phyloP scores from a whole-genome alignment of 257 asterid genomes.

The Gentiana dahurica region DNA sequence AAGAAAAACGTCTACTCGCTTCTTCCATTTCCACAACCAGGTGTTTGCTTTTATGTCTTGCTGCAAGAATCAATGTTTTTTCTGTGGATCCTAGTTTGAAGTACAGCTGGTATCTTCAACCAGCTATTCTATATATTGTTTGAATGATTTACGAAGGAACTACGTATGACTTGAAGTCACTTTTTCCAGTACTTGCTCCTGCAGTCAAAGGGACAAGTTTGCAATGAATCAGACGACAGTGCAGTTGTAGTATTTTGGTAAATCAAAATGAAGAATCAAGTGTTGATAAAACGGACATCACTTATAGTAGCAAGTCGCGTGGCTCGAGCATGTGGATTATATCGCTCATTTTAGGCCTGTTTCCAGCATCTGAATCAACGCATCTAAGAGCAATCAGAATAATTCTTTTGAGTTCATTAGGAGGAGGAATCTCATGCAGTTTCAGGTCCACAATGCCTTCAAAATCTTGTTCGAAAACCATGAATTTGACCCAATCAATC shows the following conservation, averaged over 20 bases:
- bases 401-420: conserved; percentile 30
- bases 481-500: conserved; percentile 39
- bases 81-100: no score
- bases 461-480: conserved; percentile 21
- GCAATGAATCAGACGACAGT: no score
- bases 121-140: no score
- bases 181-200: conserved; percentile 11
- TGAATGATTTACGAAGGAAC: no score
- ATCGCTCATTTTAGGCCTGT: conserved; percentile 41
- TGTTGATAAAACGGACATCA: conserved; percentile 14
- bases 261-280: no score
- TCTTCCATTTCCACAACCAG: no score
- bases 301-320: conserved; percentile 32
- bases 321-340: conserved; percentile 52
- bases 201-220: neutral
- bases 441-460: conserved; percentile 33
- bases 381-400: conserved; percentile 45
- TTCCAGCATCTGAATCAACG: conserved; percentile 36
- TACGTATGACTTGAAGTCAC: conserved; percentile 12
- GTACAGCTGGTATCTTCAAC: no score
- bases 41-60: no score
- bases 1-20: no score
- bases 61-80: no score
- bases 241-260: no score
- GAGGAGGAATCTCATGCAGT: conserved; percentile 27